Evolutionary conservation across 179 eudicot species (phyloP).

Genomic region (Camellia oleifera): DNA sequence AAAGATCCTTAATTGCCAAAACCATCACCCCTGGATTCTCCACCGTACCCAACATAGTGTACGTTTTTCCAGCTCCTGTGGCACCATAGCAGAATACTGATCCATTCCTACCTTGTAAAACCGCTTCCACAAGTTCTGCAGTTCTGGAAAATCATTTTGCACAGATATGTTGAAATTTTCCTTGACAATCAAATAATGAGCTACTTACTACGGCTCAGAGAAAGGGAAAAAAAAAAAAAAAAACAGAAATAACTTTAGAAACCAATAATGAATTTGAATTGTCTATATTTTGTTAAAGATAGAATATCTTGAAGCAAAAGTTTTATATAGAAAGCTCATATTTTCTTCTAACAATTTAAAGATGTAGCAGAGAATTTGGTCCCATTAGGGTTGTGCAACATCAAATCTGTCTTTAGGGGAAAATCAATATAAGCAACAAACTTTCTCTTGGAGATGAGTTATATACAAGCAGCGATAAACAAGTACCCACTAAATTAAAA

Average conservation of each 20-base stretch:
- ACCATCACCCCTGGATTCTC: constrained; percentile 92
- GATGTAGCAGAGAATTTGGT: too few species aligned
- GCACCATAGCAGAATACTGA: constrained; percentile 93
- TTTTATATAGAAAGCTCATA: too few species aligned
- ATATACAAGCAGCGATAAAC: too few species aligned
- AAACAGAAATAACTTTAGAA: background rate
- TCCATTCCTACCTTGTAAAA: constrained; percentile 81
- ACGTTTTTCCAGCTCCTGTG: constrained; percentile 90
- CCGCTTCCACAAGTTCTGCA: constrained; percentile 83
- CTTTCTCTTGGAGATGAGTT: too few species aligned
- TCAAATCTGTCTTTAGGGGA: too few species aligned
- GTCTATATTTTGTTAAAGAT: background rate
- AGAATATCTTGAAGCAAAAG: too few species aligned
- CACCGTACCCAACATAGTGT: constrained; percentile 80
- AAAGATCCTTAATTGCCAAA: constrained; percentile 81
- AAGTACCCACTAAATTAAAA: too few species aligned
- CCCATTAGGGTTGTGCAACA: too few species aligned
- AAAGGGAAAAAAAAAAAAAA: background rate
- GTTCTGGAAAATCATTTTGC: constrained; percentile 50
- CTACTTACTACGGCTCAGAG: background rate
- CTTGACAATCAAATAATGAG: background rate
- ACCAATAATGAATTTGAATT: background rate
- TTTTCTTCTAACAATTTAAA: too few species aligned
- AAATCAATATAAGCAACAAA: too few species aligned
- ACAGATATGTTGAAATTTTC: background rate